A percentile compares a stretch with the other conserved stretches of the same genome.
phyloP scores from a whole-genome alignment of 306 rosid species.

The Cicer chorassanicum region DNA sequence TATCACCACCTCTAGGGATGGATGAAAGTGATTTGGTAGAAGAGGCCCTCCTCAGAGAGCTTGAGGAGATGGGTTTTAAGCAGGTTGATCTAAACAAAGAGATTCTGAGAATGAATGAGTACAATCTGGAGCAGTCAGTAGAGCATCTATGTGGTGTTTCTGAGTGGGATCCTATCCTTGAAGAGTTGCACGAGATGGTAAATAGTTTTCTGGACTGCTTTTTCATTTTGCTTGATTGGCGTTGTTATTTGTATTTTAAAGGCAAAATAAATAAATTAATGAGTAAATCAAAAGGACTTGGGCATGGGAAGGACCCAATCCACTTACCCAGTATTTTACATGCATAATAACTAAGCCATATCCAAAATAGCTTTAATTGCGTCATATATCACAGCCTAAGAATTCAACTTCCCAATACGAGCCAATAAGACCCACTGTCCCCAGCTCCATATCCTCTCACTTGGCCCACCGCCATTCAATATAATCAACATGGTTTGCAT shows the following conservation, averaged over 20 bases:
- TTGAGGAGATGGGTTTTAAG: slow-evolving; percentile 83
- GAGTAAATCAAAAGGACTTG: background rate
- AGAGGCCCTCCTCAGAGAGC: slow-evolving; percentile 79
- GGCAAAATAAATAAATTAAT: background rate
- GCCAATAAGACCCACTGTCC: background rate
- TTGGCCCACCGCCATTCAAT: no score
- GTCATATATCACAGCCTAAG: background rate
- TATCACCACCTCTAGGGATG: slow-evolving; percentile 46
- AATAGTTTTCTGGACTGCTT: slow-evolving; percentile 11
- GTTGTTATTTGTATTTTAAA: background rate
- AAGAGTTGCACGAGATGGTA: slow-evolving; percentile 86
- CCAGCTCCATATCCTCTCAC: background rate
- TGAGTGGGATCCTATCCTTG: slow-evolving; percentile 90
- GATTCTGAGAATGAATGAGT: slow-evolving; percentile 69
- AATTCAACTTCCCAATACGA: background rate
- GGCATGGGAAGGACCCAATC: background rate
- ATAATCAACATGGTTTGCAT: background rate
- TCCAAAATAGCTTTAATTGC: no score
- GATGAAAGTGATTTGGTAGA: slow-evolving; percentile 49
- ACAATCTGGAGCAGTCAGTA: slow-evolving; percentile 71
- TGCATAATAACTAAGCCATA: no score
- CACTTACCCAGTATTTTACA: background rate
- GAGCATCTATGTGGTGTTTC: slow-evolving; percentile 79
- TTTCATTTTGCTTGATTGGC: background rate
- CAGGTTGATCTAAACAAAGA: slow-evolving; percentile 80